Evolutionary conservation across 345 rosid species (phyloP).

Genomic region (Ailanthus altissimus): DNA sequence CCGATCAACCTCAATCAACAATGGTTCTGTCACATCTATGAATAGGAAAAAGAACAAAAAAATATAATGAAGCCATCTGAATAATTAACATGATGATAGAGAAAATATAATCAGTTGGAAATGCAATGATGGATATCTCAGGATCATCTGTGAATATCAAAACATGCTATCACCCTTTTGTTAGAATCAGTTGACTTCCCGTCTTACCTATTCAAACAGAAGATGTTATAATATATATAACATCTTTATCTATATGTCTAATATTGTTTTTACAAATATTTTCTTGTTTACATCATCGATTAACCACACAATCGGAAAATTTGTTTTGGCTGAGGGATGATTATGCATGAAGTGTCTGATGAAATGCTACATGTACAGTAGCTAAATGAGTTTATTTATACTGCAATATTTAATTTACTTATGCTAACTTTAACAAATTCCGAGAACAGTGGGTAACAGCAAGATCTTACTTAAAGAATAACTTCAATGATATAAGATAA

Average conservation of each 20-base stretch:
- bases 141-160: not conserved
- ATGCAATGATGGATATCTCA: not conserved
- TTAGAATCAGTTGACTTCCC: not conserved
- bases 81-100: constrained; percentile 9
- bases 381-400: not conserved
- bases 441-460: not conserved
- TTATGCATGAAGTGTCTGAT: not conserved
- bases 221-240: not conserved
- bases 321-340: not conserved
- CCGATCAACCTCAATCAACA: constrained; percentile 87
- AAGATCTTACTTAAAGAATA: not conserved
- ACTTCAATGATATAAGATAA: not conserved
- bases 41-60: constrained; percentile 22
- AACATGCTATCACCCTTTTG: not conserved
- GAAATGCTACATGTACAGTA: not conserved
- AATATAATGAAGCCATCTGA: not conserved
- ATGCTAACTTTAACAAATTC: not conserved
- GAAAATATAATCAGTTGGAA: not conserved
- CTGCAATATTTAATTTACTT: not conserved
- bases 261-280: not conserved
- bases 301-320: not conserved
- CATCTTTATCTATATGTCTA: not conserved
- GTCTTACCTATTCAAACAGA: not conserved
- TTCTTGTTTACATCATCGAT: not conserved
- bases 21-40: constrained; percentile 81